Evolutionary conservation across 2,329 filamentous ascomycete genomes (phyloP).

Genomic region (Aspergillus persii): DNA sequence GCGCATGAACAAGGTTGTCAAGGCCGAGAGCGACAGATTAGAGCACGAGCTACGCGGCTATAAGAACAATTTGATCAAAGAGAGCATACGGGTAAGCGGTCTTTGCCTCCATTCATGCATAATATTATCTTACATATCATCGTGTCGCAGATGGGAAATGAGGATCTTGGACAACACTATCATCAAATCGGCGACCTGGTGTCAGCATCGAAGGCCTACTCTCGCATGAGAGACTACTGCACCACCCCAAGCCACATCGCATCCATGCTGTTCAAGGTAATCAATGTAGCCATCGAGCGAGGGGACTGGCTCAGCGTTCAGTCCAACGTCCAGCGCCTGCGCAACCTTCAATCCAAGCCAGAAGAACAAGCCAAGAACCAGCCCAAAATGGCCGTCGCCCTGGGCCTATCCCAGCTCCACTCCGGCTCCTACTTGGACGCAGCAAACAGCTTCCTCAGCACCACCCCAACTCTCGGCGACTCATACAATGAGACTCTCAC

Average conservation of each 20-base stretch:
- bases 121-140: neutral
- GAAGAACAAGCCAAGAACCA: conserved; percentile 58
- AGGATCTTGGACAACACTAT: conserved; percentile 83
- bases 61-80: conserved; percentile 95
- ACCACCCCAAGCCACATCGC: conserved; percentile 79
- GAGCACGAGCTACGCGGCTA: conserved; percentile 86
- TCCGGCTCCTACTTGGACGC: conserved; percentile 62
- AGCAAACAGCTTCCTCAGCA: conserved; percentile 67
- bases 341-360: conserved; percentile 52
- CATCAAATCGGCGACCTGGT: conserved; percentile 73
- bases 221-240: conserved; percentile 86
- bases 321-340: conserved; percentile 58
- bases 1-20: conserved; percentile 63
- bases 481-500: conserved; percentile 70
- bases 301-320: conserved; percentile 72
- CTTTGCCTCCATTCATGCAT: neutral
- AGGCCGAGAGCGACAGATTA: conserved; percentile 69
- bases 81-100: conserved; percentile 77
- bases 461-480: conserved; percentile 56
- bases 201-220: conserved; percentile 73
- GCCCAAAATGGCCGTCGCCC: conserved; percentile 64
- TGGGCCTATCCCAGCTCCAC: conserved; percentile 61
- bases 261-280: conserved; percentile 76
- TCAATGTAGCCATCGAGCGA: conserved; percentile 72
- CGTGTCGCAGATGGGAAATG: conserved; percentile 75